phyloP scores from a whole-genome alignment of 768 basidiomycete genomes.

The Suillus cothurnatus region DNA sequence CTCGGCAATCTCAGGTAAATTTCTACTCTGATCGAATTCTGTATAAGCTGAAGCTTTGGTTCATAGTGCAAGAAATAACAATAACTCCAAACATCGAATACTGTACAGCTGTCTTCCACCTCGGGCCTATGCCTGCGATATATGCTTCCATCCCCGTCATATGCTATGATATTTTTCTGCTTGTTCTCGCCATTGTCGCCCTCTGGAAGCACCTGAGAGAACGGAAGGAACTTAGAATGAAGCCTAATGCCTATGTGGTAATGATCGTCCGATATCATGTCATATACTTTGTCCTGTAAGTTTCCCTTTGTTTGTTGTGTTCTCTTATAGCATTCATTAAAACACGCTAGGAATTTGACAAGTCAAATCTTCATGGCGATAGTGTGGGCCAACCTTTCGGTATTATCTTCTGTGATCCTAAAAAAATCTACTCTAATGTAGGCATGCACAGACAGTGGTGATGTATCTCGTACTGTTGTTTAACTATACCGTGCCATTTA shows the following conservation, averaged over 20 bases:
- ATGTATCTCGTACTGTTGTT: background rate
- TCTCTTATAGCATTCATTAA: background rate
- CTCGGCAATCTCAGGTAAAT: background rate
- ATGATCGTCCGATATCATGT: background rate
- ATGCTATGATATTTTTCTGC: background rate
- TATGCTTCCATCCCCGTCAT: background rate
- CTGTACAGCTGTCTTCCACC: background rate
- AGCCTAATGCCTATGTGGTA: background rate
- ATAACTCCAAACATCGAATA: background rate
- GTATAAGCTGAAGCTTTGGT: background rate
- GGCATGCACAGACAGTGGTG: background rate
- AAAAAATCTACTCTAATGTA: background rate
- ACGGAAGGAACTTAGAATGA: background rate
- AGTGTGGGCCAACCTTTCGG: background rate
- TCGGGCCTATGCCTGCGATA: background rate
- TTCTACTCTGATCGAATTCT: background rate
- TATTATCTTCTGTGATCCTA: background rate
- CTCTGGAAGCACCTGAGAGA: background rate
- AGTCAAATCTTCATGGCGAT: background rate
- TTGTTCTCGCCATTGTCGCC: background rate
- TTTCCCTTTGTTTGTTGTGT: background rate
- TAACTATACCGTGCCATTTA: background rate
- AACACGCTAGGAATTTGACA: background rate
- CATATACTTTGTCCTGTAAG: background rate
- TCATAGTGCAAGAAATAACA: background rate